Conservation (phyloP, 306 rosid genomes). For the Fragaria vesca region DNA sequence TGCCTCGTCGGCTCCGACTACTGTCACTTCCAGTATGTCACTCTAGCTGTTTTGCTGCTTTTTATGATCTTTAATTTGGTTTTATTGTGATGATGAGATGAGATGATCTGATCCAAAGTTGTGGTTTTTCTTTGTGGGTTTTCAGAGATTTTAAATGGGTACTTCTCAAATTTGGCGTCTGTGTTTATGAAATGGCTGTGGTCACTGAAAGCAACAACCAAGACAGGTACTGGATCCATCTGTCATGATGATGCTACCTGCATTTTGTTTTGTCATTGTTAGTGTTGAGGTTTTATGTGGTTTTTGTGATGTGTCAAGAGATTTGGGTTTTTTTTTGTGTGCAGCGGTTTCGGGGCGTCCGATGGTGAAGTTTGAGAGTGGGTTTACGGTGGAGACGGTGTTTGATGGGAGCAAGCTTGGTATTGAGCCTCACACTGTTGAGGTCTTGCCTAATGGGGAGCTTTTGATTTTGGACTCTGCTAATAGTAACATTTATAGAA, state of each 20-base stretch:
- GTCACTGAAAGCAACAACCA: constrained; percentile 77
- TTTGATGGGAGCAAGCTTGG: constrained; percentile 98
- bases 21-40: constrained; percentile 69
- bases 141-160: constrained; percentile 65
- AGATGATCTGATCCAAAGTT: background rate
- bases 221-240: constrained; percentile 63
- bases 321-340: background rate
- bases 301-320: constrained; percentile 27
- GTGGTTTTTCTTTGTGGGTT: background rate
- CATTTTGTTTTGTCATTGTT: background rate
- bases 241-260: background rate
- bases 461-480: constrained; percentile 87
- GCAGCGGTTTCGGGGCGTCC: constrained; percentile 73
- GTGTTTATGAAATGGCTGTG: constrained; percentile 66
- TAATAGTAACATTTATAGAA: constrained; percentile 73
- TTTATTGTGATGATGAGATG: background rate
- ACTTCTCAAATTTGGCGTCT: constrained; percentile 67
- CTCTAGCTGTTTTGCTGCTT: background rate
- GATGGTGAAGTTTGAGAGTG: constrained; percentile 91
- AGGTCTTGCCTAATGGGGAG: constrained; percentile 75
- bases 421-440: constrained; percentile 84
- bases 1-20: constrained; percentile 51
- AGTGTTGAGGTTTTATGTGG: background rate
- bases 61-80: constrained; percentile 22
- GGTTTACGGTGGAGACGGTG: constrained; percentile 87